Conservation (phyloP, 2,329 filamentous ascomycete genomes). For the Escovopsis sp. region DNA sequence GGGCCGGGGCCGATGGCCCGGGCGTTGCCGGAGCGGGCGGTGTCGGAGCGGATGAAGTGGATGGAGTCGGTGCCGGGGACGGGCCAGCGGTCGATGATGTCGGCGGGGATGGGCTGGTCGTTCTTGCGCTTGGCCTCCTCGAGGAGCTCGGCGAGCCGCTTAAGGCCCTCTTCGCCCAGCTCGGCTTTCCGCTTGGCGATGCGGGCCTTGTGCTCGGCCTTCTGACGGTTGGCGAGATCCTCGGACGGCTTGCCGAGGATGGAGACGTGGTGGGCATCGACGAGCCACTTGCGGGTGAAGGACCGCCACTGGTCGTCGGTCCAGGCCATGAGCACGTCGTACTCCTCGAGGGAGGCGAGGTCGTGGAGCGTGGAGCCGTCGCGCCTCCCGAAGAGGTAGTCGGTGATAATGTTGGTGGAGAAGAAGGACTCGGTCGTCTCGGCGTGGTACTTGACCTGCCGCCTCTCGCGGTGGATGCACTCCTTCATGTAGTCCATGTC, state of each 20-base stretch:
- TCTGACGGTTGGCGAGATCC: slow-evolving; percentile 64
- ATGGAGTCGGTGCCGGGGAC: slow-evolving; percentile 83
- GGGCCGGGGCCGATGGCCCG: slow-evolving; percentile 50
- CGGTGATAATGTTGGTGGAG: slow-evolving; percentile 71
- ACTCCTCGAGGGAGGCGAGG: slow-evolving; percentile 39
- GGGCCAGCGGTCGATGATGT: slow-evolving; percentile 65
- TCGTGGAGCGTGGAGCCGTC: slow-evolving; percentile 62
- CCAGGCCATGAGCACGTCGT: slow-evolving; percentile 63
- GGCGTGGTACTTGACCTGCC: slow-evolving; percentile 68
- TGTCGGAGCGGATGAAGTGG: slow-evolving; percentile 80
- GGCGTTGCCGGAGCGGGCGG: slow-evolving; percentile 69
- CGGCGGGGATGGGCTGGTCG: slow-evolving; percentile 67
- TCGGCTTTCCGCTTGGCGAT: slow-evolving; percentile 64
- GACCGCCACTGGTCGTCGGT: slow-evolving; percentile 67
- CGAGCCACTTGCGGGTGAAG: slow-evolving; percentile 72
- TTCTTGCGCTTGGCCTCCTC: slow-evolving; percentile 79
- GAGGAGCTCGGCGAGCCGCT: slow-evolving; percentile 57
- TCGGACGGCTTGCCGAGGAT: slow-evolving; percentile 77
- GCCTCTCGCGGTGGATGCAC: slow-evolving; percentile 66
- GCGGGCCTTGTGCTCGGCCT: slow-evolving; percentile 63
- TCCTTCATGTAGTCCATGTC: slow-evolving; percentile 86
- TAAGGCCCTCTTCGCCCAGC: slow-evolving; percentile 69
- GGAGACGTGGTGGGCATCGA: slow-evolving; percentile 73
- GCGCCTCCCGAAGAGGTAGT: slow-evolving; percentile 78
- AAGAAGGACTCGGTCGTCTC: slow-evolving; percentile 73